A percentile compares a stretch with the other conserved stretches of the same genome.
These are phyloP conservation scores for Colletotrichum destructivum DNA, from an alignment of 2,329 filamentous ascomycete species.

Conservation along the genomic window DNA sequence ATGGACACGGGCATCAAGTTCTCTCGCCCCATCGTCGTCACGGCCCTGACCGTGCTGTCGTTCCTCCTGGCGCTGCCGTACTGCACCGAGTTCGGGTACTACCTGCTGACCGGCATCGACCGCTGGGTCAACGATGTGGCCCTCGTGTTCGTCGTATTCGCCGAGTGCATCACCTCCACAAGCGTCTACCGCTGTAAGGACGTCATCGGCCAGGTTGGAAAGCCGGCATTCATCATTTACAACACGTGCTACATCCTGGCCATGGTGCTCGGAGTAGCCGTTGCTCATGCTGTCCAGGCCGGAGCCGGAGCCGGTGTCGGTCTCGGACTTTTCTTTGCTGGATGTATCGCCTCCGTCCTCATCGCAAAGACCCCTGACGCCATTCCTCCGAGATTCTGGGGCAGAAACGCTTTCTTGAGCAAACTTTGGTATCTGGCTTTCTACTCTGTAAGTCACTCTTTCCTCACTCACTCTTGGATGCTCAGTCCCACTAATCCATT, in stretches of 20 bases:
- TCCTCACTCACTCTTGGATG: too few species aligned
- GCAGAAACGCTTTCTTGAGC: conserved; percentile 52
- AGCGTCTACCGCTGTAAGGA: conserved; percentile 68
- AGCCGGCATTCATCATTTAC: conserved; percentile 60
- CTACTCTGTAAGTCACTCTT: conserved; percentile 65
- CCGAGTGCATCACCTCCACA: conserved; percentile 66
- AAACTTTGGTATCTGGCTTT: conserved; percentile 69
- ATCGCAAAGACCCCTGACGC: conserved; percentile 60
- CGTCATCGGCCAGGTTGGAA: conserved; percentile 60
- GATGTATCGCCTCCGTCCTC: conserved; percentile 55
- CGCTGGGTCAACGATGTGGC: conserved; percentile 70
- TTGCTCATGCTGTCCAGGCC: conserved; percentile 63
- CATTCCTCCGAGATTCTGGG: conserved; percentile 59
- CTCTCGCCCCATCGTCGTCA: conserved; percentile 65
- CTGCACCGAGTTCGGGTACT: conserved; percentile 71
- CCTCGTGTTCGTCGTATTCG: conserved; percentile 68
- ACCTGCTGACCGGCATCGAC: conserved; percentile 69
- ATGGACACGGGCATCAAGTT: conserved; percentile 66
- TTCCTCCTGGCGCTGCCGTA: conserved; percentile 70
- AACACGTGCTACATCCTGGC: conserved; percentile 68
- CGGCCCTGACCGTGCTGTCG: conserved; percentile 62
- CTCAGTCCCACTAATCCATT: neutral
- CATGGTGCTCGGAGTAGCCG: conserved; percentile 65
- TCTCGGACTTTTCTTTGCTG: conserved; percentile 65
- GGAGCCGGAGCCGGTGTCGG: conserved; percentile 65